Base-by-base conservation (phyloP, 1,284 basidiomycete species). In the Tylopilus sp. region DNA sequence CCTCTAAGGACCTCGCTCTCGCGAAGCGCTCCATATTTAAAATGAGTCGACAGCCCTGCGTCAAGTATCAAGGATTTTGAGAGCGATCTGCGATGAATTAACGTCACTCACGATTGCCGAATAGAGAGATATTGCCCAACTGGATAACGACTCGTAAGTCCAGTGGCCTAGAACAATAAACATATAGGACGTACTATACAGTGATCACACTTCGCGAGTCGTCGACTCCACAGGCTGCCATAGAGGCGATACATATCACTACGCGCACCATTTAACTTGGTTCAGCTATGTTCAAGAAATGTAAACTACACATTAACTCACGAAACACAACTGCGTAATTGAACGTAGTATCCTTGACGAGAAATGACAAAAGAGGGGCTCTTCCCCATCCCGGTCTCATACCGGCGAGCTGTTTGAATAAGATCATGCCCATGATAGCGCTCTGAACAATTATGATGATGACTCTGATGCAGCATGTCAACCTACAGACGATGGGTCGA, bases 1-100 rank as follows among this genome's bases (percentile, higher is more conserved):
- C 64, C 4, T 69, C 60, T 12, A 4, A 55, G 26, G 33, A 0
- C n/a, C 57, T 41, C 16, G 19, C 8, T 57, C 61, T 61, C 15
- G 63, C 63, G 9, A 74, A 73, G 29, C 44, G 49, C 52, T 69
- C 66, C 70, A 67, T 71, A 22, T 69, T 67, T 38, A 72, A 52
- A 33, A 73, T 60, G 19, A 71, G 65, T 39, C 58, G 62, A 55
- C 64, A 69, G 3, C 71, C 73, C 74, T 74, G 24, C 26, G 18
- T 44, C 41, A 13, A 59, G 33, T 47, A 15, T n/a, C 51, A 15
- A 51, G 3, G 29, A 29, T 44, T 38, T 13, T 19, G 16, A 7
- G 18, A 9, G 53, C 39, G 5, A 8, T 10, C 38, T 36, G 5
- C 13, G 39, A 53, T 52, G 24, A n/a, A 22, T 6, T 33, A 24